Conservation (phyloP, 306 rosid genomes). For the Myrica gale region DNA sequence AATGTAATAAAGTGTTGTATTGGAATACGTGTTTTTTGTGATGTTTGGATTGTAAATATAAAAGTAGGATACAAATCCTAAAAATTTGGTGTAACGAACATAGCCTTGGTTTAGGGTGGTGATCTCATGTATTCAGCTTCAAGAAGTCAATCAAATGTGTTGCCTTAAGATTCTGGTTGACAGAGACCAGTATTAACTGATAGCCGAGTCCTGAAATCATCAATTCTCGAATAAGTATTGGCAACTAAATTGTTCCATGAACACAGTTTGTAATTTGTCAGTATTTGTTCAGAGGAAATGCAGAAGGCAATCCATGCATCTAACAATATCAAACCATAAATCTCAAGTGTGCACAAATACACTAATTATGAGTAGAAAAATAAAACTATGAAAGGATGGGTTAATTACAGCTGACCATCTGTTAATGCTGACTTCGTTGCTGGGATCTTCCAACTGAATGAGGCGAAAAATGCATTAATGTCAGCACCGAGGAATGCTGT, state of each 20-base stretch:
- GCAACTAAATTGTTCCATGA: background rate
- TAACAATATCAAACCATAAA: background rate
- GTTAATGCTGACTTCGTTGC: slow-evolving; percentile 30
- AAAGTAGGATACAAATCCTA: too few relatives aligned
- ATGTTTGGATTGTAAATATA: too few relatives aligned
- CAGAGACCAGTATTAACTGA: background rate
- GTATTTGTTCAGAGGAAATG: background rate
- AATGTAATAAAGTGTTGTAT: too few relatives aligned
- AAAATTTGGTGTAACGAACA: too few relatives aligned
- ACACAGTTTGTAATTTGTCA: background rate
- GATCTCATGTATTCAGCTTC: background rate
- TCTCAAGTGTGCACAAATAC: background rate
- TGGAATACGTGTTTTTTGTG: too few relatives aligned
- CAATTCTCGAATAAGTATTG: background rate
- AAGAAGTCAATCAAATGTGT: background rate
- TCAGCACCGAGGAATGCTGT: slow-evolving; percentile 44
- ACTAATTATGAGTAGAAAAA: background rate
- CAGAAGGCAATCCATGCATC: background rate
- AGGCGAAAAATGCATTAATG: slow-evolving; percentile 51
- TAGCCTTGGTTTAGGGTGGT: background rate
- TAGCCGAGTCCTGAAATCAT: background rate
- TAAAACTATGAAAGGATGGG: background rate
- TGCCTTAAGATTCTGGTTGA: background rate
- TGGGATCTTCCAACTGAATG: slow-evolving; percentile 82
- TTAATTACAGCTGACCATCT: slow-evolving; percentile 42